Evolutionary conservation across 257 asterid genomes (phyloP).

Genomic region (Penstemon davidsonii): DNA sequence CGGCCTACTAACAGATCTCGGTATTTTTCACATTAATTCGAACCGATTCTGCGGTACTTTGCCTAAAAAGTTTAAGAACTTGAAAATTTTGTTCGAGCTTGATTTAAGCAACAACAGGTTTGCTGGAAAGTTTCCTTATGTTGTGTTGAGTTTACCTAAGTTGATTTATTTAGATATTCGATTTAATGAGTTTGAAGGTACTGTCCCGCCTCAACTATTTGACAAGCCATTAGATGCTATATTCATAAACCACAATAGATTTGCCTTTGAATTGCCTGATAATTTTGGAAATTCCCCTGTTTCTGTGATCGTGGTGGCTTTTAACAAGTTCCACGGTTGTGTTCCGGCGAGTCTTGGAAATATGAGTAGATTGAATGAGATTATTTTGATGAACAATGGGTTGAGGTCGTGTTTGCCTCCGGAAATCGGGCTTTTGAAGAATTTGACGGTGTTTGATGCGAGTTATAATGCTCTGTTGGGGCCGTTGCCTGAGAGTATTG

Average conservation of each 20-base stretch:
- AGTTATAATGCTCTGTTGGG: constrained; percentile 67
- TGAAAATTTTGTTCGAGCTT: constrained; percentile 65
- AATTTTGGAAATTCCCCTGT: constrained; percentile 92
- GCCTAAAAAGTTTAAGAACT: constrained; percentile 52
- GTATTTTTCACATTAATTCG: constrained; percentile 72
- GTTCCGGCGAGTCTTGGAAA: constrained; percentile 78
- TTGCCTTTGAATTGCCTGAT: constrained; percentile 74
- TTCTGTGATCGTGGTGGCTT: constrained; percentile 75
- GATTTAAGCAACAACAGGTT: constrained; percentile 87
- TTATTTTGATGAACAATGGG: constrained; percentile 63
- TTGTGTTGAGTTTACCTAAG: constrained; percentile 63
- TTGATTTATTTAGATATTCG: constrained; percentile 66
- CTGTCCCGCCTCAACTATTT: constrained; percentile 64
- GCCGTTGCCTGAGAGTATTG: constrained; percentile 61
- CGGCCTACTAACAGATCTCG: constrained; percentile 80
- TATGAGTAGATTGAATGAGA: constrained; percentile 72
- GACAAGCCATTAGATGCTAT: constrained; percentile 84
- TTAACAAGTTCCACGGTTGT: constrained; percentile 79
- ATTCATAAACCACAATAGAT: constrained; percentile 77
- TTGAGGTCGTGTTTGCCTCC: constrained; percentile 78
- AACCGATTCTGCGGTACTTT: constrained; percentile 81
- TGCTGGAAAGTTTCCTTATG: constrained; percentile 86
- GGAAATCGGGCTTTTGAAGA: constrained; percentile 69
- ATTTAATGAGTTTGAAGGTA: constrained; percentile 81
- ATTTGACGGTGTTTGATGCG: constrained; percentile 70